Evolutionary conservation across 768 basidiomycete species (phyloP).

Genomic region (Collybia mongolica): DNA sequence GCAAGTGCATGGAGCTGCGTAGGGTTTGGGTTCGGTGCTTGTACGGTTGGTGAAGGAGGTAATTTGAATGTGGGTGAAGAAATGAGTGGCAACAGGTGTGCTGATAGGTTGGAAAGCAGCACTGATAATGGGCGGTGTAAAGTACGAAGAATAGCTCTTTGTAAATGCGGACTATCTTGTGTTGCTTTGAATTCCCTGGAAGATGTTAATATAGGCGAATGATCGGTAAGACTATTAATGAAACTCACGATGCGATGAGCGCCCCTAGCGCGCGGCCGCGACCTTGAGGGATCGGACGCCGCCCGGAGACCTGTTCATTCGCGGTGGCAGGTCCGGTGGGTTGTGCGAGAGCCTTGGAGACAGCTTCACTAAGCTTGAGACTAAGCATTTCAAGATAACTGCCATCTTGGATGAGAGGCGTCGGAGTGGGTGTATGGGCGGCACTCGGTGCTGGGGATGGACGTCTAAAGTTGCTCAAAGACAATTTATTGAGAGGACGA

Average conservation of each 20-base stretch:
- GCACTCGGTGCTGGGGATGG: slow-evolving; percentile 46
- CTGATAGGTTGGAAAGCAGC: slow-evolving; percentile 66
- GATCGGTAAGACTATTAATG: slow-evolving; percentile 6
- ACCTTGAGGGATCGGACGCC: slow-evolving; percentile 70
- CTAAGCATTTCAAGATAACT: slow-evolving; percentile 78
- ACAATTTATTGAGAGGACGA: slow-evolving; percentile 56
- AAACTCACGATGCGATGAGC: slow-evolving; percentile 68
- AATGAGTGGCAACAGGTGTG: slow-evolving; percentile 63
- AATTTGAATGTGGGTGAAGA: slow-evolving; percentile 62
- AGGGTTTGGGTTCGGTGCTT: slow-evolving; percentile 54
- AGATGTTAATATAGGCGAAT: slow-evolving; percentile 12
- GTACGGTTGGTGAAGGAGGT: slow-evolving; percentile 47
- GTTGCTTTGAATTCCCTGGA: slow-evolving; percentile 69
- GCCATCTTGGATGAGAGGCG: slow-evolving; percentile 68
- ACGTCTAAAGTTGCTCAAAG: slow-evolving; percentile 58
- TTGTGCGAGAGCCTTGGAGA: slow-evolving; percentile 71
- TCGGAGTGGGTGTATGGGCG: slow-evolving; percentile 30
- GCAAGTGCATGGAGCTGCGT: slow-evolving; percentile 73
- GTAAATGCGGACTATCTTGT: slow-evolving; percentile 60
- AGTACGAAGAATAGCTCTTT: slow-evolving; percentile 68
- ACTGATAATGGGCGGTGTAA: slow-evolving; percentile 79
- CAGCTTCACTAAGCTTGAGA: slow-evolving; percentile 78
- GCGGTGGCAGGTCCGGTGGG: slow-evolving; percentile 52
- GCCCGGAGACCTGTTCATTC: slow-evolving; percentile 60
- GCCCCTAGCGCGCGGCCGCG: slow-evolving; percentile 67